These are phyloP conservation scores for Antitrichia curtipendula DNA, from an alignment of 225 moss, liverwort and hornwort genomes.

Conservation along the genomic window DNA sequence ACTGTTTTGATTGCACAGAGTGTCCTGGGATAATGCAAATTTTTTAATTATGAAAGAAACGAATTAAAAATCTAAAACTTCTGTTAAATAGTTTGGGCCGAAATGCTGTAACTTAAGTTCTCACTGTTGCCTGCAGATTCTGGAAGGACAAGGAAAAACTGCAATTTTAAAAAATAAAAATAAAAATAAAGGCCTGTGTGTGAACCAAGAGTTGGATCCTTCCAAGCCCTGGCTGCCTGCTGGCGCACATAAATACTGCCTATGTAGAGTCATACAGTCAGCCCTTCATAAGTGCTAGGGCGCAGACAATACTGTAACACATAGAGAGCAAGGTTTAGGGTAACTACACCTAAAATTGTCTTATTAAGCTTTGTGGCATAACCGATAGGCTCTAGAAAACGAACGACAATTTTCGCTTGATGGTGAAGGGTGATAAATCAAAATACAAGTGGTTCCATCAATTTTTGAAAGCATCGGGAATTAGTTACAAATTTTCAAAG, in stretches of 20 bases:
- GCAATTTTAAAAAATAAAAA: neutral
- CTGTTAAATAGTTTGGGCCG: too few relatives aligned
- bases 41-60: neutral
- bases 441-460: neutral
- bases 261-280: neutral
- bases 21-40: neutral
- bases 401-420: too few relatives aligned
- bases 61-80: neutral
- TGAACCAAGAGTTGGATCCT: neutral
- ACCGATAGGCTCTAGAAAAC: fast-evolving
- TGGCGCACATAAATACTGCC: neutral
- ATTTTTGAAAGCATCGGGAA: neutral
- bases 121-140: neutral
- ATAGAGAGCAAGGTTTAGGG: neutral
- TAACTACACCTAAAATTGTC: neutral
- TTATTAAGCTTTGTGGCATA: fast-evolving
- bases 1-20: neutral
- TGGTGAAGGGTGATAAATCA: too few relatives aligned
- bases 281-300: neutral
- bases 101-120: too few relatives aligned
- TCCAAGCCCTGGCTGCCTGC: neutral
- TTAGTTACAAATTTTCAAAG: neutral
- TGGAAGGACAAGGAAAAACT: neutral
- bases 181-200: too few relatives aligned
- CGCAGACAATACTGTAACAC: neutral